A percentile compares a stretch with the other conserved stretches of the same genome.
Conservation (phyloP, 1,139 yeast species). For the Geotrichum siamense region DNA sequence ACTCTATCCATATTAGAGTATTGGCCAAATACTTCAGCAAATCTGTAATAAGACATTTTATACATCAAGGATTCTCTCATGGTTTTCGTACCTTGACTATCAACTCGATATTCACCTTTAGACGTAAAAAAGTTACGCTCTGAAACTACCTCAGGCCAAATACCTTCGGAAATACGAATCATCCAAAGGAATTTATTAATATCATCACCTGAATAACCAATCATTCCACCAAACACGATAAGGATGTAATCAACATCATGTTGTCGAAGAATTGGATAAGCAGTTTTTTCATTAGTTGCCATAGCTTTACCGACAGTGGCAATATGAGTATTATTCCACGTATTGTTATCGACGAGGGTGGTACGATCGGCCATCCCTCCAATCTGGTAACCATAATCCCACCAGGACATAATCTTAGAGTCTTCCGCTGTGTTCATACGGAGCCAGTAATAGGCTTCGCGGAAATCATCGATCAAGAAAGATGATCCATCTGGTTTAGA, state of each 20-base stretch:
- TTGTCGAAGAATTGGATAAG: constrained; percentile 79
- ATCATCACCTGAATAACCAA: constrained; percentile 96
- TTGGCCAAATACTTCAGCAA: constrained; percentile 62
- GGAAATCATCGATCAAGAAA: constrained; percentile 85
- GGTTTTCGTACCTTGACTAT: constrained; percentile 67
- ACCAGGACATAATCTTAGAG: constrained; percentile 96
- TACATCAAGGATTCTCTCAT: constrained; percentile 91
- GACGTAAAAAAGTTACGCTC: constrained; percentile 82
- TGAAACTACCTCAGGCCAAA: constrained; percentile 95
- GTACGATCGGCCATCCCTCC: constrained; percentile 99
- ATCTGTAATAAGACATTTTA: constrained; percentile 89
- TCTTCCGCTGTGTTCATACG: constrained; percentile 97
- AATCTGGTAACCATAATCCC: constrained; percentile 99
- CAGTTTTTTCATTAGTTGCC: constrained; percentile 81
- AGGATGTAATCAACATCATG: constrained; percentile 94
- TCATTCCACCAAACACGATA: constrained; percentile 86
- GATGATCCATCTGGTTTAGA: constrained; percentile 78
- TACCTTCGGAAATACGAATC: constrained; percentile 98
- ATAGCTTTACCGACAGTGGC: constrained; percentile 99
- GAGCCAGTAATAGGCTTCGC: constrained; percentile 99
- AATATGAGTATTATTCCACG: constrained; percentile 99
- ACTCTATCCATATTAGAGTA: constrained; percentile 75
- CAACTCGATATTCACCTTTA: constrained; percentile 83
- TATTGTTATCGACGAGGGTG: constrained; percentile 95
- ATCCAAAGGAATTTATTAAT: constrained; percentile 96